These are phyloP conservation scores for Phaffomyces antillensis DNA, from an alignment of 805 yeast species.

Conservation along the genomic window DNA sequence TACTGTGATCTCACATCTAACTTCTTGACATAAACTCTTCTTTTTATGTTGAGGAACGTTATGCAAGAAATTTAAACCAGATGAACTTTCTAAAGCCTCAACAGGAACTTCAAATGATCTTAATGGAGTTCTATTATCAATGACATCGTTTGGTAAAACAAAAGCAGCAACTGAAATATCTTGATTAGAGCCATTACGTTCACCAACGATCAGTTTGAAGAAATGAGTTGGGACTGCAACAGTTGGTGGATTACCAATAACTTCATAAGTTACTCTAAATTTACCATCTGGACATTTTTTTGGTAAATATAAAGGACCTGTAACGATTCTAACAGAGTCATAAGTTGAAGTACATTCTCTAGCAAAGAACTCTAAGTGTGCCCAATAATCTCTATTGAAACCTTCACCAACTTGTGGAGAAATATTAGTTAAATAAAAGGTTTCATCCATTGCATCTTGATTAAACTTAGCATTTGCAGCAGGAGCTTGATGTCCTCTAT, in stretches of 20 bases:
- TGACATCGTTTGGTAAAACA: conserved; percentile 83
- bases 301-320: conserved; percentile 92
- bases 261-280: conserved; percentile 77
- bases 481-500: conserved; percentile 95
- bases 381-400: conserved; percentile 96
- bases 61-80: conserved; percentile 77
- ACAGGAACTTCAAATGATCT: conserved; percentile 79
- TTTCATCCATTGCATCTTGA: conserved; percentile 92
- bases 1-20: conserved; percentile 70
- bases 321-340: conserved; percentile 73
- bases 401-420: conserved; percentile 98
- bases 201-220: conserved; percentile 86
- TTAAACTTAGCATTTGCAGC: conserved; percentile 94
- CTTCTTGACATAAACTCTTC: conserved; percentile 70
- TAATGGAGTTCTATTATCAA: conserved; percentile 64
- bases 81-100: conserved; percentile 79
- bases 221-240: conserved; percentile 98
- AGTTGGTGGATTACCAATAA: conserved; percentile 93
- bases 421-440: conserved; percentile 84
- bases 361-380: conserved; percentile 86
- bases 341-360: conserved; percentile 70
- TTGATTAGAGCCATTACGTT: conserved; percentile 34
- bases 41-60: conserved; percentile 51
- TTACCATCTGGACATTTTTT: conserved; percentile 71
- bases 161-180: conserved; percentile 79